Conservation (phyloP, 2,329 filamentous ascomycete genomes). For the Penicillium sumatraense region DNA sequence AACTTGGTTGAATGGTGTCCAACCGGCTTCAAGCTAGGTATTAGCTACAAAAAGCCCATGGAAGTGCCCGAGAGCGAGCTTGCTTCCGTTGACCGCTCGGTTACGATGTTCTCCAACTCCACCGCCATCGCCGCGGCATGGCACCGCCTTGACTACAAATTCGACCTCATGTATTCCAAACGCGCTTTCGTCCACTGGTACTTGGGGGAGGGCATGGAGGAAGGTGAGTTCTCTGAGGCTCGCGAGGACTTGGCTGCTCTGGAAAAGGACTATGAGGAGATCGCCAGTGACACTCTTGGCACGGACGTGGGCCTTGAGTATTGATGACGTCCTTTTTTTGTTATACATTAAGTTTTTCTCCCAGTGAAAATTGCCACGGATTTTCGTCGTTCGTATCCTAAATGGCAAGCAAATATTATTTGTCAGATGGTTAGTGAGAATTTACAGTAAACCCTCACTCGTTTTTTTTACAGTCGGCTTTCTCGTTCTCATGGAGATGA, state of each 20-base stretch:
- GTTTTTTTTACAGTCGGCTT: not conserved
- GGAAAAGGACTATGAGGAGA: slow-evolving; percentile 87
- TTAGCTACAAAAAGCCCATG: slow-evolving; percentile 66
- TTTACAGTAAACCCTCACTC: not conserved
- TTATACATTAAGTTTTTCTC: not conserved
- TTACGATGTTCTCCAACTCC: slow-evolving; percentile 69
- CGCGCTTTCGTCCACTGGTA: slow-evolving; percentile 74
- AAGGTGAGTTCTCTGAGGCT: slow-evolving; percentile 86
- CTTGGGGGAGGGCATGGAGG: slow-evolving; percentile 90
- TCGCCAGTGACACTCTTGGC: slow-evolving; percentile 70
- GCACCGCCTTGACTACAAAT: slow-evolving; percentile 68
- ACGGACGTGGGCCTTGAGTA: slow-evolving; percentile 56
- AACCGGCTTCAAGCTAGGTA: slow-evolving; percentile 71
- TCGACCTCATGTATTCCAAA: slow-evolving; percentile 73
- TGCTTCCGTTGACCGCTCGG: slow-evolving; percentile 58
- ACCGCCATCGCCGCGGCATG: slow-evolving; percentile 70
- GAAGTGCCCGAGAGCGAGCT: slow-evolving; percentile 58
- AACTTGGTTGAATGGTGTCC: slow-evolving; percentile 72
- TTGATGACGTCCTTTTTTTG: not conserved
- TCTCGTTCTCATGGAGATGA: not conserved
- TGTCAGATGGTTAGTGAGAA: not conserved
- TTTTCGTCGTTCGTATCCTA: not conserved
- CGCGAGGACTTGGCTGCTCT: slow-evolving; percentile 83
- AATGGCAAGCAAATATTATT: not conserved
- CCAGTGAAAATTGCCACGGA: not conserved